Base-by-base conservation (phyloP, 2,329 filamentous ascomycete genomes). In the Fusarium decemcellulare region DNA sequence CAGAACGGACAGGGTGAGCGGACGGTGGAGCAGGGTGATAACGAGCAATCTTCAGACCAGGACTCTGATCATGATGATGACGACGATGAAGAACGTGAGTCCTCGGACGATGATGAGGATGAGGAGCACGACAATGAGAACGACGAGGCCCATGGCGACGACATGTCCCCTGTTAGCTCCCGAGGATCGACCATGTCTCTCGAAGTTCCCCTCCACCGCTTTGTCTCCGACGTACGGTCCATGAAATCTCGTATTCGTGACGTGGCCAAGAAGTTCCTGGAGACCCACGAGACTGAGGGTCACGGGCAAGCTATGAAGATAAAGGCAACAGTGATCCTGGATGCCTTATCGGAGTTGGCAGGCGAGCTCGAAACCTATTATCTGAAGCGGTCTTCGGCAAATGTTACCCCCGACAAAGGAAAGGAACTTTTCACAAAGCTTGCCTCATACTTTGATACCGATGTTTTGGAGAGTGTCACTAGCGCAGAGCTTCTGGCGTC, bases 401-500 rank as follows among this genome's bases (percentile, higher is more conserved):
- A 82, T 44, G 73, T 84, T 11, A 77, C 81, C 6, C 76, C 81
- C 2, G 80, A 84, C 18, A 81, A 87, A 42, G 93, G 92, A 11
- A 83, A 86, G 34, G 82, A 86, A 3, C 83, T 97, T 1, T 98
- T 98, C 80, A 84, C 86, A 34, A 89, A 87, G 53, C 83, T 99
- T 61, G 93, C 94, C 1, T 87, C 88, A 4, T 95, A 96, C 76
- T 99, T 99, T 73, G 92, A 97, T 74, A 91, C 92, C 0, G 93
- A 98, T 80, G 92, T 96, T 2, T 81, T 97, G 57, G 93, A 97
- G 76, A 97, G 94, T 77, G 95, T 98, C 56, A 99, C 96, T 1
- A 99, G 96, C 80, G 95, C 95, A 50, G 96, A 99, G 78, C 84
- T 99, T 34, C 88, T 98, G 55, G 94, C 93, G 32, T 98, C 96